phyloP scores from a whole-genome alignment of 2,329 filamentous ascomycete genomes.

The Pseudocercospora musae region DNA sequence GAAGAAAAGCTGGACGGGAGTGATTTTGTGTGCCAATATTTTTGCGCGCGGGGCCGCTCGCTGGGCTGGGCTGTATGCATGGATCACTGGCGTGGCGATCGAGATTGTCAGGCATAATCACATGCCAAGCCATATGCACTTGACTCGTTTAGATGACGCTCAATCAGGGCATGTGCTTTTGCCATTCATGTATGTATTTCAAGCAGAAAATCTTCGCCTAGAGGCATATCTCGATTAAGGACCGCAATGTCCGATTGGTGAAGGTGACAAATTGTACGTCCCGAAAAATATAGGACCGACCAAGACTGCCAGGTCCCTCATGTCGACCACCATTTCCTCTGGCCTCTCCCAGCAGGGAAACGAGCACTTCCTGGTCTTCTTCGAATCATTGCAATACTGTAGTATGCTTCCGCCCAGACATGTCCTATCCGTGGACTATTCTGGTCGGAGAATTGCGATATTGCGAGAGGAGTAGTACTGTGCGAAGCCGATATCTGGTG shows the following conservation, averaged over 20 bases:
- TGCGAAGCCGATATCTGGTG: conserved; percentile 53
- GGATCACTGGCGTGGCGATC: neutral
- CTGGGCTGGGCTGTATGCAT: neutral
- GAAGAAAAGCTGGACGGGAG: neutral
- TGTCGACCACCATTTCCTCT: conserved; percentile 40
- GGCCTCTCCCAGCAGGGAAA: conserved; percentile 42
- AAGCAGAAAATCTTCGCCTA: neutral
- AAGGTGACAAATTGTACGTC: neutral
- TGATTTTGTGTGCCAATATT: neutral
- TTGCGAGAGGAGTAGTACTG: conserved; percentile 38
- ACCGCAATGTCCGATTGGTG: neutral
- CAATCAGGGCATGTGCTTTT: neutral
- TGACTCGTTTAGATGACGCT: neutral
- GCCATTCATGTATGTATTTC: neutral
- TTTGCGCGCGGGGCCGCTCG: neutral
- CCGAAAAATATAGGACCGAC: conserved; percentile 10
- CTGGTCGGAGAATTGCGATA: conserved; percentile 38
- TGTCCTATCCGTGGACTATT: conserved; percentile 21
- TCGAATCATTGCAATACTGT: conserved; percentile 39
- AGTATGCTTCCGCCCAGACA: conserved; percentile 40
- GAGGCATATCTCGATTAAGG: neutral
- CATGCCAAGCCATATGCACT: neutral
- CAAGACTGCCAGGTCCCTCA: conserved; percentile 38
- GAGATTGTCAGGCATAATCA: neutral
- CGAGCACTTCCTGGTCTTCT: conserved; percentile 32